Percentiles rank a stretch among this genome's conserved stretches.
Evolutionary conservation across 2,329 filamentous ascomycete species (phyloP).

Genomic region (Monilinia fructigena): DNA sequence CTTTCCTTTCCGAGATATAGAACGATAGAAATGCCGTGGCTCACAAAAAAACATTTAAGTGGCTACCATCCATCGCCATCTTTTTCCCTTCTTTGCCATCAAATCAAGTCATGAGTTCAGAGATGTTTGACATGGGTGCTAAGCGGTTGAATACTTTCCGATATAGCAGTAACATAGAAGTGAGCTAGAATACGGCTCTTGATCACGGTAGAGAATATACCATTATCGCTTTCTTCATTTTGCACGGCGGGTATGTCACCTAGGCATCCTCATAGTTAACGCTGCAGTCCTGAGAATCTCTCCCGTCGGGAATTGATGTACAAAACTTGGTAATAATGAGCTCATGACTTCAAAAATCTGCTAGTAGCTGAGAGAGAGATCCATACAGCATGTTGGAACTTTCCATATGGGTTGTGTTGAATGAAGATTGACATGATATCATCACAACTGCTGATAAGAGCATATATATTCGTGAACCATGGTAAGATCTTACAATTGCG

Average conservation of each 20-base stretch:
- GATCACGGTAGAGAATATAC: not conserved
- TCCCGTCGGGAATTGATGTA: not conserved
- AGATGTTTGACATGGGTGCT: constrained; percentile 5
- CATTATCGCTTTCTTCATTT: not conserved
- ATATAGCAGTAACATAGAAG: not conserved
- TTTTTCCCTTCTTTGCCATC: not conserved
- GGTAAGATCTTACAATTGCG: not conserved
- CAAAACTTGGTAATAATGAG: not conserved
- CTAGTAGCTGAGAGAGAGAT: not conserved
- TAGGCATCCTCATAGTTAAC: not conserved
- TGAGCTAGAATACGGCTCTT: not conserved
- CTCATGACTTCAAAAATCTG: not conserved
- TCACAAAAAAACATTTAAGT: constrained; percentile 3
- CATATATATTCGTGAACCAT: not conserved
- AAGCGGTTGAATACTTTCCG: not conserved
- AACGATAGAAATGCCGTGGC: constrained; percentile 5
- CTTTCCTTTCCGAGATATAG: not conserved
- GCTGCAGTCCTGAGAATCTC: not conserved
- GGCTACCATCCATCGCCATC: constrained; percentile 7
- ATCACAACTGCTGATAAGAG: not conserved
- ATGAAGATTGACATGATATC: not conserved
- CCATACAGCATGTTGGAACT: not conserved
- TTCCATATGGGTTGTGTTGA: not conserved
- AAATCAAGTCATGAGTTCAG: not conserved
- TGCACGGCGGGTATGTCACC: not conserved